Base-by-base conservation (phyloP, 2,329 filamentous ascomycete species). In the Cercospora sesami region DNA sequence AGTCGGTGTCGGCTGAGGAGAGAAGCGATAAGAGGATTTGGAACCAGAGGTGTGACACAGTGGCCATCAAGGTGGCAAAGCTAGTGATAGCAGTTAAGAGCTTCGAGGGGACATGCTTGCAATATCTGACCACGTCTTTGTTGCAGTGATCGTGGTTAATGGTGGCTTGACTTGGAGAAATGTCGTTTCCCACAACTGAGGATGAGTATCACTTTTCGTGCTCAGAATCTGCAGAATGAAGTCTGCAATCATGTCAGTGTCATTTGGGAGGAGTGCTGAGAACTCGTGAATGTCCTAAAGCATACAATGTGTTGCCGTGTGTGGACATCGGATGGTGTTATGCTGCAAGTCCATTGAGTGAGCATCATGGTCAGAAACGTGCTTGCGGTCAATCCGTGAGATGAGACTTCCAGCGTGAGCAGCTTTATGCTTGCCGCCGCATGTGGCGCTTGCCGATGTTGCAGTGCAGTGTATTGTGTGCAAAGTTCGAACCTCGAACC, bases 1-100 rank as follows among this genome's bases (percentile, higher is more conserved):
- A 26, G 36, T 28, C 9, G 5, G 48, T 5, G 3, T n/a, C 6
- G 48, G 23, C 1, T 3, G 48, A 9, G 23, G 12, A 53, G 14
- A 55, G 12, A 16, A 55, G 48, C 12, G 48, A 30, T 26, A 30
- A 55, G 48, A 6, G 23, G 6, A 4, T n/a, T 30, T 28, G 1
- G 48, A 9, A 28, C 48, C 23, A 21, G 31, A 18, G 10, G 2
- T 48, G 23, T 30, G 9, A 18, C 36, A 18, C 14, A 30, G 42
- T 31, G 59, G 23, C 59, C 59, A 61, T 39, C 59, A 61, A 48
- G 59, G 59, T 45, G 36, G 5, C 23, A 8, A 61, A 30, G 28
- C 36, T 48, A 61, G 59, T 28, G 6, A 16, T 5, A 28, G 12
- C 23, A n/a, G 1, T 55, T 1, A 9, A n/a, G 48, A 55, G 48